phyloP scores from a whole-genome alignment of 352 stramenopile genomes.

The Globisporangium nodosum region DNA sequence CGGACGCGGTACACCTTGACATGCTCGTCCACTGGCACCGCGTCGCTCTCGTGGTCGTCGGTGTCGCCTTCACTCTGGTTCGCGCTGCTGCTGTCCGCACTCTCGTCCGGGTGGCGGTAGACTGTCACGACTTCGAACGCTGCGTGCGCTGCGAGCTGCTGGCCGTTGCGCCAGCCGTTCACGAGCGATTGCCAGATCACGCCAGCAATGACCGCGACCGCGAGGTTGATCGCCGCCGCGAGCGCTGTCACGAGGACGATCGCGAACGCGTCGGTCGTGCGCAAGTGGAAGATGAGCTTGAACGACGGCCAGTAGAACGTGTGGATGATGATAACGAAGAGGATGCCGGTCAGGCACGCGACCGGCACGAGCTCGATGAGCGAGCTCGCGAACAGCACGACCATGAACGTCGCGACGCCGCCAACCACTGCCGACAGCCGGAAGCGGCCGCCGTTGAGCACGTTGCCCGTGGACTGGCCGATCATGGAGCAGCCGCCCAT shows the following conservation, averaged over 20 bases:
- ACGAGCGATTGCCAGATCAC: constrained; percentile 81
- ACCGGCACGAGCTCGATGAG: constrained; percentile 85
- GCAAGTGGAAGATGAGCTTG: constrained; percentile 68
- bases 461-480: constrained; percentile 89
- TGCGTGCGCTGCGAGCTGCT: constrained; percentile 32
- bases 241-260: constrained; percentile 86
- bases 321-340: constrained; percentile 84
- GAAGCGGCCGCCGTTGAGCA: constrained; percentile 76
- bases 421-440: constrained; percentile 65
- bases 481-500: constrained; percentile 95
- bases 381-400: constrained; percentile 78
- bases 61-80: constrained; percentile 30
- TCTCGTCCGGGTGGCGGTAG: constrained; percentile 14
- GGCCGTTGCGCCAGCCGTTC: constrained; percentile 73
- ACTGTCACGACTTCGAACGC: constrained; percentile 28
- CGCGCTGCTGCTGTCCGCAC: constrained; percentile 4
- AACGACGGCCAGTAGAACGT: constrained; percentile 91
- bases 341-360: constrained; percentile 80
- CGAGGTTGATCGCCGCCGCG: constrained; percentile 82
- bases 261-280: constrained; percentile 56
- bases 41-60: constrained; percentile 21
- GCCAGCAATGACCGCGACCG: constrained; percentile 80
- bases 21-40: constrained; percentile 9
- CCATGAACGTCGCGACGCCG: constrained; percentile 58
- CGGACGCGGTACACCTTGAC: constrained; percentile 75